These are phyloP conservation scores for Microcos paniculata DNA, from an alignment of 345 rosid species.

Conservation along the genomic window DNA sequence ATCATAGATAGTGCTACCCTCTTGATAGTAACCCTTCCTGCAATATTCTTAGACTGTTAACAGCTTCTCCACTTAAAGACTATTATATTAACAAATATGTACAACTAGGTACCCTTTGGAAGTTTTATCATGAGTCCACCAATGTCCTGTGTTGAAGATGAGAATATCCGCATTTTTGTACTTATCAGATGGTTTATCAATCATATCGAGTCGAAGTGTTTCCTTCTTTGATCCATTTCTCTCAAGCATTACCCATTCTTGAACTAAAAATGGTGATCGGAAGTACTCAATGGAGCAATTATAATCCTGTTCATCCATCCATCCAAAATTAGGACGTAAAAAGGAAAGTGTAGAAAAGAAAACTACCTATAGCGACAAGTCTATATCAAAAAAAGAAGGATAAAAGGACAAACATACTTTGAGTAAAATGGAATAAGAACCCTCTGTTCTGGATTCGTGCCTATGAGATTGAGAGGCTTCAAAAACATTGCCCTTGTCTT, in stretches of 20 bases:
- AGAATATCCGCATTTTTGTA: constrained; percentile 45
- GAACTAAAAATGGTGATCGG: constrained; percentile 33
- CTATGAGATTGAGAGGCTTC: constrained; percentile 38
- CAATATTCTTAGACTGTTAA: background rate
- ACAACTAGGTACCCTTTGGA: constrained; percentile 31
- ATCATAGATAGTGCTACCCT: constrained; percentile 33
- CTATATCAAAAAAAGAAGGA: background rate
- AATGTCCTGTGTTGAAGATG: constrained; percentile 55
- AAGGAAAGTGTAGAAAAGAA: background rate
- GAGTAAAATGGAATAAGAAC: constrained; percentile 39
- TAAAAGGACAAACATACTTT: constrained; percentile 21
- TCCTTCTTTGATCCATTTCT: constrained; percentile 36
- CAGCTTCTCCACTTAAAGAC: background rate
- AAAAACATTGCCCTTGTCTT: constrained; percentile 30
- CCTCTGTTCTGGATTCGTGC: constrained; percentile 27
- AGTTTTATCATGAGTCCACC: constrained; percentile 66
- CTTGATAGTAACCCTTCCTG: constrained; percentile 52
- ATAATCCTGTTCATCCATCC: constrained; percentile 35
- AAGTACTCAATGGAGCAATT: constrained; percentile 36
- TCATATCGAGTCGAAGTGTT: constrained; percentile 44
- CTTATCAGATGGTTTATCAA: constrained; percentile 27
- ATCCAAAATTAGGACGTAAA: background rate
- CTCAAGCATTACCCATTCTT: constrained; percentile 25
- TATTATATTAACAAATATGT: too few relatives aligned
- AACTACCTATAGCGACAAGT: background rate